phyloP scores from a whole-genome alignment of 2,329 filamentous ascomycete genomes.

The Massarina eburnea region DNA sequence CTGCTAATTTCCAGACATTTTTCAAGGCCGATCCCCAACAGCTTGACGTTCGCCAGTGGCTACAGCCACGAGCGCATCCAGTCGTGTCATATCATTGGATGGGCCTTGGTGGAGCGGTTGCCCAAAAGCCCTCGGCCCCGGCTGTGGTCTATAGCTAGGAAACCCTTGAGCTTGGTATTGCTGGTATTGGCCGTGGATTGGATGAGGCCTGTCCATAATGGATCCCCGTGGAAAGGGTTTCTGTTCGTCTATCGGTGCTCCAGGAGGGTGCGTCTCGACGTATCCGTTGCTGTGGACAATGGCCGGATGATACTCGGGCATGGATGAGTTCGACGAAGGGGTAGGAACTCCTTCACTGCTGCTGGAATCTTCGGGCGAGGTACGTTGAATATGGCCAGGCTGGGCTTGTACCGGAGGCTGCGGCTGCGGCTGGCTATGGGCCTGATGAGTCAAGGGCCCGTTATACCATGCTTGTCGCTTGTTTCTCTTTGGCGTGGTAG shows the following conservation, averaged over 20 bases:
- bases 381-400: conserved; percentile 44
- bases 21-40: conserved; percentile 30
- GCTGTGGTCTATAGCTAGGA: conserved; percentile 31
- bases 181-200: conserved; percentile 31
- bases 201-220: conserved; percentile 42
- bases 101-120: conserved; percentile 38
- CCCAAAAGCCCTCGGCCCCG: conserved; percentile 33
- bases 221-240: conserved; percentile 36
- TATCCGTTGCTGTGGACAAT: conserved; percentile 55
- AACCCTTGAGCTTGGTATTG: conserved; percentile 33
- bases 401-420: conserved; percentile 22
- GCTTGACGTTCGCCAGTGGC: conserved; percentile 59
- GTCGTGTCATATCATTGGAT: conserved; percentile 55
- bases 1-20: neutral
- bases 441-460: conserved; percentile 44
- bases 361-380: conserved; percentile 58
- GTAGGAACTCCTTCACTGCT: conserved; percentile 59
- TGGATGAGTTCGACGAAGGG: conserved; percentile 52
- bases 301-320: conserved; percentile 54
- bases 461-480: conserved; percentile 77
- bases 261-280: conserved; percentile 47
- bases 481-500: conserved; percentile 58
- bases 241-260: conserved; percentile 43
- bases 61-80: conserved; percentile 66
- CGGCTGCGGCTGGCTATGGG: neutral